phyloP scores from a whole-genome alignment of 1,139 yeast genomes.

The Hanseniaspora gamundiae region DNA sequence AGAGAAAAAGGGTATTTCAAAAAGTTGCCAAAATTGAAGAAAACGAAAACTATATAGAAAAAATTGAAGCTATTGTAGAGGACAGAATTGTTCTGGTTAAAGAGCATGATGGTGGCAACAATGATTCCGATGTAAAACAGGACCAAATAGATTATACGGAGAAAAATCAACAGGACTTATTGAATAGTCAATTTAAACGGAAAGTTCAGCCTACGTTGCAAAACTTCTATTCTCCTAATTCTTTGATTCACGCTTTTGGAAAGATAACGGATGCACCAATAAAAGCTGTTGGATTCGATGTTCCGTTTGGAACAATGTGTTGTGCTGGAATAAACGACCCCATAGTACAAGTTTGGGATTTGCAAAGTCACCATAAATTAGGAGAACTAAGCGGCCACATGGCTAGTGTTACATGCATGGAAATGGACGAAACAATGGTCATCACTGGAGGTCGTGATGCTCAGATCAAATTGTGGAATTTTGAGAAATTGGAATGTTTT shows the following conservation, averaged over 20 bases:
- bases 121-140: constrained; percentile 9
- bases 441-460: constrained; percentile 58
- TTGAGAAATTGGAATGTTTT: constrained; percentile 16
- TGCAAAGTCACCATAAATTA: constrained; percentile 38
- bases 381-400: constrained; percentile 42
- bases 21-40: constrained; percentile 48
- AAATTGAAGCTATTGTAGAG: constrained; percentile 31
- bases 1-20: constrained; percentile 42
- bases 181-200: constrained; percentile 14
- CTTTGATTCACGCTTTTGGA: constrained; percentile 36
- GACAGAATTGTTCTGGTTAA: constrained; percentile 29
- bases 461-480: constrained; percentile 47
- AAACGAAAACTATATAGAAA: constrained; percentile 42
- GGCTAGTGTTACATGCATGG: constrained; percentile 46
- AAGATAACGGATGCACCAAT: constrained; percentile 40
- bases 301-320: constrained; percentile 61
- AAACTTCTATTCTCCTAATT: constrained; percentile 48
- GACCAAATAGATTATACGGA: constrained; percentile 17
- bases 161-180: too few species aligned
- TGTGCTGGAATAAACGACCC: constrained; percentile 66
- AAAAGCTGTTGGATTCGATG: constrained; percentile 49
- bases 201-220: constrained; percentile 49
- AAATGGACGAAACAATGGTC: constrained; percentile 38
- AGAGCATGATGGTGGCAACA: constrained; percentile 22
- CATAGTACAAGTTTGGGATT: constrained; percentile 79